These are phyloP conservation scores for Craterostigma plantagineum DNA, from an alignment of 257 asterid species.

Conservation along the genomic window DNA sequence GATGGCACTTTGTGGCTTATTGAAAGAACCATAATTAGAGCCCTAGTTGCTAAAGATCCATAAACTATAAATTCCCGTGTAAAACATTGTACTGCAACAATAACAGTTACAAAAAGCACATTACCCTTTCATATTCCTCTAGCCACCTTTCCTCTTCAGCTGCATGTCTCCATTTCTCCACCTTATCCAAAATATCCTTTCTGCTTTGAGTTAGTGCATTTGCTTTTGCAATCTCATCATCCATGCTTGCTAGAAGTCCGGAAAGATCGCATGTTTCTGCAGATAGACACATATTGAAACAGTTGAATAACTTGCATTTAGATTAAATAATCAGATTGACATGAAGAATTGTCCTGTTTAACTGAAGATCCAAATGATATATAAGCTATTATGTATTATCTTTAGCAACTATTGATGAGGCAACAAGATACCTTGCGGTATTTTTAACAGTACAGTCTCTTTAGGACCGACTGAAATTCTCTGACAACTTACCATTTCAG, in stretches of 20 bases:
- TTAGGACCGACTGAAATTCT: too few species aligned
- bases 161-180: conserved; percentile 72
- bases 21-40: conserved; percentile 6
- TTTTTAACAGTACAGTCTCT: too few species aligned
- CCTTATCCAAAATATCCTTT: conserved; percentile 64
- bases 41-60: conserved; percentile 1
- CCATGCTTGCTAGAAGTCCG: conserved; percentile 49
- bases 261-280: conserved; percentile 44
- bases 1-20: conserved; percentile 1
- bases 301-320: not conserved
- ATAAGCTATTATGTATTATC: too few species aligned
- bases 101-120: not conserved
- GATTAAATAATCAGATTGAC: too few species aligned
- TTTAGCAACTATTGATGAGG: too few species aligned
- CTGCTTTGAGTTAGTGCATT: conserved; percentile 63
- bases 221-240: conserved; percentile 46
- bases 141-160: conserved; percentile 75
- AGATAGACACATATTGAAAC: conserved; percentile 8
- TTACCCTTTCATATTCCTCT: conserved; percentile 76
- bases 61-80: not conserved
- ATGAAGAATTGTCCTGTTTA: too few species aligned
- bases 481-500: too few species aligned
- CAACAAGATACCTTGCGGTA: too few species aligned
- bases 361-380: too few species aligned
- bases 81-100: conserved; percentile 1